Percentiles rank a stretch among this genome's conserved stretches.
These are phyloP conservation scores for Alnus glutinosa DNA, from an alignment of 306 rosid species.

Conservation along the genomic window DNA sequence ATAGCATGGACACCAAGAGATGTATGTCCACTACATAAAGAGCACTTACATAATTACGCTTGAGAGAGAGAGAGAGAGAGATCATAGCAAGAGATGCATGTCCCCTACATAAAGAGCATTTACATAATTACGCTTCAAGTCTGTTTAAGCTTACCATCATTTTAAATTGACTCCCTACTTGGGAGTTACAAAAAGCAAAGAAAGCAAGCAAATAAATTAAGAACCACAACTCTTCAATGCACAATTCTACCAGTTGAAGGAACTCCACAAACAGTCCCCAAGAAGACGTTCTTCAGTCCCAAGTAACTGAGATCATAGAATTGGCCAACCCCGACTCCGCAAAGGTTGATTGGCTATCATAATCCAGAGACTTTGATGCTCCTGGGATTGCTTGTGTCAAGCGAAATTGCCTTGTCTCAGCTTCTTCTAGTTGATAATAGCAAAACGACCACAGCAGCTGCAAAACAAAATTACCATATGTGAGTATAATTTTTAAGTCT, in stretches of 20 bases:
- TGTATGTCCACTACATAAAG: too few species aligned
- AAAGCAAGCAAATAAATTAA: neutral
- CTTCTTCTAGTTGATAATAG: slow-evolving; percentile 59
- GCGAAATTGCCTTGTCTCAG: slow-evolving; percentile 57
- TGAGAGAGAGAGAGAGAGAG: neutral
- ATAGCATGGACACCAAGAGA: too few species aligned
- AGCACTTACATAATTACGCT: too few species aligned
- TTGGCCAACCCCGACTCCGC: slow-evolving; percentile 86
- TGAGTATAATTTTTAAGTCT: neutral
- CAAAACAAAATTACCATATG: slow-evolving; percentile 27
- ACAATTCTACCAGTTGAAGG: slow-evolving; percentile 20
- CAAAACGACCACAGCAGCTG: slow-evolving; percentile 98
- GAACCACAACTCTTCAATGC: slow-evolving; percentile 25
- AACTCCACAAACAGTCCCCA: slow-evolving; percentile 22
- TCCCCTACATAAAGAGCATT: neutral
- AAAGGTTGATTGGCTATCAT: slow-evolving; percentile 53
- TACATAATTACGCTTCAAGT: neutral
- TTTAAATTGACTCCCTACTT: neutral
- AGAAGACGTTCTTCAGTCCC: slow-evolving; percentile 63
- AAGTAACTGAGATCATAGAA: slow-evolving; percentile 90
- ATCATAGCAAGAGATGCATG: neutral
- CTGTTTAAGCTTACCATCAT: neutral
- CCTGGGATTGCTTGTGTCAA: slow-evolving; percentile 92
- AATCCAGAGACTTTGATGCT: slow-evolving; percentile 65
- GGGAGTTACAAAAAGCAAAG: too few species aligned